These are phyloP conservation scores for Boletus reticulatus DNA, from an alignment of 768 basidiomycete genomes.

Conservation along the genomic window DNA sequence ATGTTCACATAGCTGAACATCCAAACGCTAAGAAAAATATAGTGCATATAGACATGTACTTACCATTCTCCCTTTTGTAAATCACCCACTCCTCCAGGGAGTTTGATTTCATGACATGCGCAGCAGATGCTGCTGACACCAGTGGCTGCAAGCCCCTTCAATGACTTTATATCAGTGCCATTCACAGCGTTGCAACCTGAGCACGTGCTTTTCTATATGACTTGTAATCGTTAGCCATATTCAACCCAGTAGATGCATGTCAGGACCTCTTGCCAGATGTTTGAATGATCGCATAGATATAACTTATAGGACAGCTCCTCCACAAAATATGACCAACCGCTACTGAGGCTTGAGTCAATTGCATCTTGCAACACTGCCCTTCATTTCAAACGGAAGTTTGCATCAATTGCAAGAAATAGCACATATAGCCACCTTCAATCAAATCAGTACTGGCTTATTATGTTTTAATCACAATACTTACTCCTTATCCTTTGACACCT, in stretches of 20 bases:
- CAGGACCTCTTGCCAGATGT: no score
- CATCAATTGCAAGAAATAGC: background rate
- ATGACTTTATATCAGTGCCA: background rate
- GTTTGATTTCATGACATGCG: constrained; percentile 5
- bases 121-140: constrained; percentile 7
- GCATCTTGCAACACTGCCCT: background rate
- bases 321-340: background rate
- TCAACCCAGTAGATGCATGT: no score
- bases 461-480: no score
- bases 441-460: no score
- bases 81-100: constrained; percentile 13
- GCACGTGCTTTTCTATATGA: constrained; percentile 14
- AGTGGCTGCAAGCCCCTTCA: background rate
- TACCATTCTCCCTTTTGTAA: constrained; percentile 19
- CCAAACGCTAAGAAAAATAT: no score
- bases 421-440: background rate
- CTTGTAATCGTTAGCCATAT: no score
- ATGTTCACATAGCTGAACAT: background rate
- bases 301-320: background rate
- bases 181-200: constrained; percentile 9
- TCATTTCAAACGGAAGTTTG: background rate
- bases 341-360: background rate
- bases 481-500: background rate
- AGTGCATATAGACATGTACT: background rate
- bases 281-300: background rate